phyloP scores from a whole-genome alignment of 1,284 basidiomycete species.

The Ustilago nuda region DNA sequence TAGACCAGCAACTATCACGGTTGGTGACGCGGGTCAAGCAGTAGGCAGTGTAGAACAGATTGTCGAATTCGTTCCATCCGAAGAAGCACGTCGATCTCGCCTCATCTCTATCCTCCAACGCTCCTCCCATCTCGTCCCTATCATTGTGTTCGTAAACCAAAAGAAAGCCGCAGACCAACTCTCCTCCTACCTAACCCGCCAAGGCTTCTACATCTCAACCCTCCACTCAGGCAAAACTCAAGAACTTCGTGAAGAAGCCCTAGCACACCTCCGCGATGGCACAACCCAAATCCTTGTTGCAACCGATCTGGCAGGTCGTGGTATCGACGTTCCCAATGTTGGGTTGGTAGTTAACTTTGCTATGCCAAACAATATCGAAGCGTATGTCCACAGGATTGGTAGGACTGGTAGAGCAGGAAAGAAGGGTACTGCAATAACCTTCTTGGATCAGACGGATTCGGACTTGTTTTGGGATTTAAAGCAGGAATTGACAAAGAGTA shows the following conservation, averaged over 20 bases:
- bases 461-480: constrained; percentile 79
- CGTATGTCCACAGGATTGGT: constrained; percentile 97
- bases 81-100: constrained; percentile 93
- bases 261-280: constrained; percentile 86
- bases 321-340: constrained; percentile 98
- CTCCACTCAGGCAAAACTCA: constrained; percentile 98
- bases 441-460: constrained; percentile 93
- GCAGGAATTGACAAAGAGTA: constrained; percentile 60
- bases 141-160: constrained; percentile 99
- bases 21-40: constrained; percentile 95
- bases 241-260: constrained; percentile 91
- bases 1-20: constrained; percentile 92
- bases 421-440: constrained; percentile 89
- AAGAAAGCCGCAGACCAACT: constrained; percentile 99
- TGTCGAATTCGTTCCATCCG: constrained; percentile 90
- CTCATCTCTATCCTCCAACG: constrained; percentile 88
- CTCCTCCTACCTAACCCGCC: constrained; percentile 86
- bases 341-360: constrained; percentile 96
- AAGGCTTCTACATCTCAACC: constrained; percentile 86
- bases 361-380: constrained; percentile 95
- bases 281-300: constrained; percentile 88
- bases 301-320: constrained; percentile 95
- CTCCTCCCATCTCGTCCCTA: constrained; percentile 83
- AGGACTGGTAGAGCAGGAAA: constrained; percentile 97
- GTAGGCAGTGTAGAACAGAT: constrained; percentile 97